Evolutionary conservation across 768 basidiomycete species (phyloP), one percentile per base, ranked within the genome.

Genomic region (Neoboletus magnificus): DNA sequence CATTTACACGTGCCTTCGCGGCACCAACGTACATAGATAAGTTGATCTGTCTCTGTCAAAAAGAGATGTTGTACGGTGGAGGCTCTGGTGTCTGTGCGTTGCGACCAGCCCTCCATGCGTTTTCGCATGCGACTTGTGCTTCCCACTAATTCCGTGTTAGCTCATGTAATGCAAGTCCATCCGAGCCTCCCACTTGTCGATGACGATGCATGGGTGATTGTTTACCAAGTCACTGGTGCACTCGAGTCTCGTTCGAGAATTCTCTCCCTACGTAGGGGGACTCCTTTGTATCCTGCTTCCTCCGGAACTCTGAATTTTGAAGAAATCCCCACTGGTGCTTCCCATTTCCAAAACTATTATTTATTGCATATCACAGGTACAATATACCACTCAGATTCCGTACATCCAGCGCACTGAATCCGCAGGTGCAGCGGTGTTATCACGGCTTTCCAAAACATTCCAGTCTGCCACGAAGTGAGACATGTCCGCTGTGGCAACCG

Each of bases 1-100:
- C n/a, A 51, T 41, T 33, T 43, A 61, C 61, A 64, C 65, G 65
- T 65, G 55, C 48, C 52, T 37, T 50, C 45, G 36, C 36, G 37
- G 52, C 30, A 44, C 35, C n/a, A 20, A 49, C 51, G 25, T 22
- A 47, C 39, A 57, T 29, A 42, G 45, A 64, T 36, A 47, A 46
- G 37, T 33, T 55, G 58, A 40, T 37, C 6, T 12, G 32, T 37
- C 37, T 30, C 39, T 47, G 49, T 37, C 56, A 45, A 58, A 50
- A 43, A 41, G 33, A 45, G 45, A 47, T 54, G 29, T 27, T 8
- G 37, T 20, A 36, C 23, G 12, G 7, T 18, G 32, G 16, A 27
- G n/a, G 35, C 45, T 33, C 3, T 47, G 22, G 42, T 43, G 44
- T 15, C 46, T 33, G 15, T 41, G 36, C 23, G 4, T 29, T 43